Evolutionary conservation across 2,329 filamentous ascomycete genomes (phyloP).

Genomic region (Sporothrix euskadiensis): DNA sequence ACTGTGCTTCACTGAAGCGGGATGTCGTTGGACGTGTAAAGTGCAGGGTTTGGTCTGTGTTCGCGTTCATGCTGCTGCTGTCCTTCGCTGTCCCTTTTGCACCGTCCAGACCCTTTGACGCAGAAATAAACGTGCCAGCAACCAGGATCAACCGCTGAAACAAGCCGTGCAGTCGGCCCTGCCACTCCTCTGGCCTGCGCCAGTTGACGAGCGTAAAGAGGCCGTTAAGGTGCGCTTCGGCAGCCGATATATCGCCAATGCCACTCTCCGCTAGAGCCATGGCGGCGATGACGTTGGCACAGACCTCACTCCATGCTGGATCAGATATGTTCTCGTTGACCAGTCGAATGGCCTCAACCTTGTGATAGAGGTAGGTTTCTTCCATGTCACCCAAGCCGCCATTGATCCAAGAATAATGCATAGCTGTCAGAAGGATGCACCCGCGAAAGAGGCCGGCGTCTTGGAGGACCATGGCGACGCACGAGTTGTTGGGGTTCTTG

Average conservation of each 20-base stretch:
- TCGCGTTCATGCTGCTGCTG: neutral
- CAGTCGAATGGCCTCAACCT: constrained; percentile 18
- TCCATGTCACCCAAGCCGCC: constrained; percentile 16
- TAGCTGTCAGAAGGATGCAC: neutral
- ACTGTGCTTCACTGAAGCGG: neutral
- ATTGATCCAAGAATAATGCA: constrained; percentile 25
- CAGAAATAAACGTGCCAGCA: constrained; percentile 12
- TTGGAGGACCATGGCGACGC: neutral
- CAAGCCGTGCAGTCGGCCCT: neutral
- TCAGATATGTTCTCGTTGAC: constrained; percentile 13
- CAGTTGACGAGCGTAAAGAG: constrained; percentile 11
- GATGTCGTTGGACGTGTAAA: neutral
- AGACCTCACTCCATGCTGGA: neutral
- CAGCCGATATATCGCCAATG: constrained; percentile 15
- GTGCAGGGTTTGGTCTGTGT: neutral
- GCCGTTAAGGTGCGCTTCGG: constrained; percentile 20
- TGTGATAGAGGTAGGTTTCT: constrained; percentile 16
- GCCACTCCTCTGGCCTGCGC: constrained; percentile 9
- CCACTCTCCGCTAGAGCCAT: constrained; percentile 20
- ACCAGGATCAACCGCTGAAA: constrained; percentile 16
- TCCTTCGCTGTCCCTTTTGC: neutral
- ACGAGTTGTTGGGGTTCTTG: neutral
- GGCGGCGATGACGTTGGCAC: constrained; percentile 11
- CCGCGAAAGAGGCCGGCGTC: neutral
- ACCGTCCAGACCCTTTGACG: neutral